Conservation (phyloP, 257 asterid genomes). For the Fraxinus quadrangulata region DNA sequence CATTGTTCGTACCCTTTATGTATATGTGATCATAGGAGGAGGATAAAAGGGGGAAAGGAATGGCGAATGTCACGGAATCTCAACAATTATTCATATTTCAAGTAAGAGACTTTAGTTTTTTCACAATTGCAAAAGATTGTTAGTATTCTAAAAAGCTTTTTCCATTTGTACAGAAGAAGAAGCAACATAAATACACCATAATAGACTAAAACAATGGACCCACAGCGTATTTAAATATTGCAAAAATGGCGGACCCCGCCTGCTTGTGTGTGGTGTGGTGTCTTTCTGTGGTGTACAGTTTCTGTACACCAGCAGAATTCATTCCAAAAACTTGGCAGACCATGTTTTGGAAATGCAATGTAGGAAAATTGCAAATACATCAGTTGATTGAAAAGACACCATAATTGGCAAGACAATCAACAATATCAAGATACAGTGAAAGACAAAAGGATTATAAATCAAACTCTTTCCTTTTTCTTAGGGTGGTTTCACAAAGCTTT, state of each 20-base stretch:
- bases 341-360: background rate
- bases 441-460: background rate
- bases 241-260: no score
- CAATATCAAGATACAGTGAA: background rate
- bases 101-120: background rate
- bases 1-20: background rate
- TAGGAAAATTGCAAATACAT: conserved; percentile 16
- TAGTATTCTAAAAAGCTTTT: background rate
- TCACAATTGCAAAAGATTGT: background rate
- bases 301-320: no score
- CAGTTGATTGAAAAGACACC: conserved; percentile 46
- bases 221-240: no score
- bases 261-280: no score
- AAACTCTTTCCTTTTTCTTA: background rate
- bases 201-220: no score
- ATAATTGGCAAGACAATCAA: conserved; percentile 34
- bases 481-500: no score
- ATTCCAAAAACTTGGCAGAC: background rate
- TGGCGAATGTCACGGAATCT: no score
- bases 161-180: no score
- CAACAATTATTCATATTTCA: background rate
- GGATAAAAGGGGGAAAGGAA: no score
- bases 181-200: no score
- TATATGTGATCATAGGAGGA: no score
- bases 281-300: no score